Conservation (phyloP, 1,139 yeast genomes). For the Lodderomyces parapsilosis region DNA sequence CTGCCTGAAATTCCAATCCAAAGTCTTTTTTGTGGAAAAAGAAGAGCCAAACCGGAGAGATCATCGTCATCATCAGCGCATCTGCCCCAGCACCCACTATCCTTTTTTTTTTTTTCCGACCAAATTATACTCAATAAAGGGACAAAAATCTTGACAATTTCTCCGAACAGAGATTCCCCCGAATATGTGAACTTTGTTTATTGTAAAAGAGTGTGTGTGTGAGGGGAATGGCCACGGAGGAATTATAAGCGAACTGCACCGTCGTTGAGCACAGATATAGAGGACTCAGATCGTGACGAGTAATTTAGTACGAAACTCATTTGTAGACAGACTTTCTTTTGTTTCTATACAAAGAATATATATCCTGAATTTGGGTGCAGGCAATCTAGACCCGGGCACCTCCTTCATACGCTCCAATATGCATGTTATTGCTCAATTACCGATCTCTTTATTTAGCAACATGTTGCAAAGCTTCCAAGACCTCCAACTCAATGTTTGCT, state of each 20-base stretch:
- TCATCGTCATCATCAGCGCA: neutral
- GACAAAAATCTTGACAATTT: neutral
- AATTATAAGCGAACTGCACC: neutral
- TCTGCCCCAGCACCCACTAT: no score
- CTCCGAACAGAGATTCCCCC: neutral
- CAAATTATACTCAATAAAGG: neutral
- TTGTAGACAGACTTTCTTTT: no score
- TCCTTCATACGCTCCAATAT: neutral
- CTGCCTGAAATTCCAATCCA: no score
- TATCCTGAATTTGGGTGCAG: neutral
- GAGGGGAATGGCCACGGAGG: neutral
- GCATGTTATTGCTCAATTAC: neutral
- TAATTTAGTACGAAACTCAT: no score
- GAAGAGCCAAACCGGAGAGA: neutral
- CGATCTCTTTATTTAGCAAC: conserved; percentile 67
- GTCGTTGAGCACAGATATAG: neutral
- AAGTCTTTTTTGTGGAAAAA: no score
- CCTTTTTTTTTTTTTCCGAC: neutral
- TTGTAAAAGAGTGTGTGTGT: neutral
- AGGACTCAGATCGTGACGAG: no score
- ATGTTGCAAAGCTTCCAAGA: conserved; percentile 88
- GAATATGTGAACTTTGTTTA: neutral
- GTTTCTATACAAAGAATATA: neutral
- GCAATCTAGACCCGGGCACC: neutral
- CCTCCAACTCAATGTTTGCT: conserved; percentile 94